These are phyloP conservation scores for Dioscorea zingiberensis DNA, from an alignment of 106 monocot species.

Conservation along the genomic window DNA sequence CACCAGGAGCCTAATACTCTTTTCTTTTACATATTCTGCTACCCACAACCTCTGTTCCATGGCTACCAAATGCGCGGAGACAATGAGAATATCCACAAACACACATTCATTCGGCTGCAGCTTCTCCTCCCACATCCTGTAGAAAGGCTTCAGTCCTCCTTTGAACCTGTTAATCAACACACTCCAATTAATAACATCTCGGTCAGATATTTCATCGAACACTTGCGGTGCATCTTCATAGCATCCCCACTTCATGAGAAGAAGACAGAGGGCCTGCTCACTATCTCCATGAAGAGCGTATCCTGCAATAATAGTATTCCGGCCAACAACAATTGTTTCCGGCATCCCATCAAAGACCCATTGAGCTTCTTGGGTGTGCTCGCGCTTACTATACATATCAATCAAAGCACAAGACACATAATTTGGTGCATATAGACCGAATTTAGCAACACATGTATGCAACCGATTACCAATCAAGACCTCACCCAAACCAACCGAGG, in stretches of 20 bases:
- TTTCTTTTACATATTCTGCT: conserved; percentile 6
- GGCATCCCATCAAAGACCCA: conserved; percentile 74
- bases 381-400: conserved; percentile 87
- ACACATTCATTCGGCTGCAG: conserved; percentile 23
- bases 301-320: conserved; percentile 76
- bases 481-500: conserved; percentile 30
- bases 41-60: conserved; percentile 19
- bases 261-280: conserved; percentile 70
- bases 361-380: conserved; percentile 46
- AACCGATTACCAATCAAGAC: conserved; percentile 41
- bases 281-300: conserved; percentile 81
- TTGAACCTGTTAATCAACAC: conserved; percentile 22
- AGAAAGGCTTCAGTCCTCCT: conserved; percentile 22
- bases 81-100: conserved; percentile 16
- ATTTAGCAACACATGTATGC: conserved; percentile 38
- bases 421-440: conserved; percentile 22
- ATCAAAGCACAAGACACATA: conserved; percentile 54
- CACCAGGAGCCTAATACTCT: background rate
- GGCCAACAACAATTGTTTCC: conserved; percentile 58
- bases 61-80: conserved; percentile 22
- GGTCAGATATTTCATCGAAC: conserved; percentile 21
- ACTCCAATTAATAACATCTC: conserved; percentile 26
- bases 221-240: conserved; percentile 20
- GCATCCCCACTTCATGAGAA: conserved; percentile 18
- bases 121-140: conserved; percentile 18